These are phyloP conservation scores for Paramecium octaurelia DNA, from an alignment of 73 alveolate genomes.

Conservation along the genomic window DNA sequence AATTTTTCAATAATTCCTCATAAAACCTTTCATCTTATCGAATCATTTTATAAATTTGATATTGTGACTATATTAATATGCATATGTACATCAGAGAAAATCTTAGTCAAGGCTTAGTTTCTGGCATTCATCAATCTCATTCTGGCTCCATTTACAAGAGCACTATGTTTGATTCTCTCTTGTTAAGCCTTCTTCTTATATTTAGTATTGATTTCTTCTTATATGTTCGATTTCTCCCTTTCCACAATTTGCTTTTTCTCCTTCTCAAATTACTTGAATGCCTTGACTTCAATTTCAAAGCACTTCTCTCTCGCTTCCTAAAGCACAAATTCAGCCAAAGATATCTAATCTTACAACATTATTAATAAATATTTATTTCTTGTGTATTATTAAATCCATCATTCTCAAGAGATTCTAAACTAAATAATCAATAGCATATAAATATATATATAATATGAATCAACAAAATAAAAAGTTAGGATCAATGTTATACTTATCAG, in stretches of 20 bases:
- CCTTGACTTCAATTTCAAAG: constrained; percentile 59
- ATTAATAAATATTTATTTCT: background rate
- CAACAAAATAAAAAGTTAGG: constrained; percentile 90
- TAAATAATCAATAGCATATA: background rate
- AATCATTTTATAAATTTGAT: constrained; percentile 47
- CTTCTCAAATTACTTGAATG: constrained; percentile 57
- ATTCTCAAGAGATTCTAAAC: background rate
- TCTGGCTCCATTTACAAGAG: constrained; percentile 46
- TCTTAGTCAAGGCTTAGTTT: constrained; percentile 56
- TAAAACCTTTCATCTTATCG: constrained; percentile 50
- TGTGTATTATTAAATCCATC: background rate
- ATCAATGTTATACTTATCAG: constrained; percentile 86
- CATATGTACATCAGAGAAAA: constrained; percentile 47
- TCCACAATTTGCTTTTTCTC: constrained; percentile 60
- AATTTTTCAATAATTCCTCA: constrained; percentile 48
- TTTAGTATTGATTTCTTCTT: constrained; percentile 8
- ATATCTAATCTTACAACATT: constrained; percentile 37
- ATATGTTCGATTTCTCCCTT: constrained; percentile 25
- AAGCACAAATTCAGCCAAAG: constrained; percentile 57
- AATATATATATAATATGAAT: background rate
- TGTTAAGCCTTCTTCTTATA: constrained; percentile 23
- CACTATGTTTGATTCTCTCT: constrained; percentile 52
- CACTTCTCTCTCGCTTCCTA: constrained; percentile 64
- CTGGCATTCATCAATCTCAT: constrained; percentile 54
- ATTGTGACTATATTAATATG: background rate